Evolutionary conservation across 2,329 filamentous ascomycete genomes (phyloP).

Genomic region (Myriosclerotinia duriaeana): DNA sequence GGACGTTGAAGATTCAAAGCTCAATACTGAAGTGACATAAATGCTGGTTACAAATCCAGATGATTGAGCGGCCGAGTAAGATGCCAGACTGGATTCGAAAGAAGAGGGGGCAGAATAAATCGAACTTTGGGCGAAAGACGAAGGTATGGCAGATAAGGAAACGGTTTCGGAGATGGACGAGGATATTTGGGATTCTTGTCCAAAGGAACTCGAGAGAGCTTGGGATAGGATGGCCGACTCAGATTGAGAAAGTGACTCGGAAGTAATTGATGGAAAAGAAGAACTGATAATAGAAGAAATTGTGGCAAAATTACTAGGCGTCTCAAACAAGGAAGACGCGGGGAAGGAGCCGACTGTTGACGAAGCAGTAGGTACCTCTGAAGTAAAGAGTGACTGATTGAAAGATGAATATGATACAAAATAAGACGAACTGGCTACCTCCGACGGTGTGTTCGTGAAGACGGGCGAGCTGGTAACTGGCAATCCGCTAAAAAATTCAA

Average conservation of each 20-base stretch:
- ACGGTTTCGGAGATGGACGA: not conserved
- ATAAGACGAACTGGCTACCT: conserved; percentile 14
- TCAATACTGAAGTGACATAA: not conserved
- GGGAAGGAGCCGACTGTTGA: not conserved
- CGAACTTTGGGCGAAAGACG: not conserved
- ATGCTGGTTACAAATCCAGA: conserved; percentile 3
- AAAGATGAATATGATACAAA: conserved; percentile 1
- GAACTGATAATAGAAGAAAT: not conserved
- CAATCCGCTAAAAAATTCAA: conserved; percentile 18
- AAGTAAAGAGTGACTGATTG: not conserved
- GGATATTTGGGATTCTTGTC: not conserved
- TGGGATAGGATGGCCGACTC: not conserved
- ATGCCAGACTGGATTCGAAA: conserved; percentile 3
- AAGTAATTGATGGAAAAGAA: not conserved
- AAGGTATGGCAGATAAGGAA: not conserved
- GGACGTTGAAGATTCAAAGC: not conserved
- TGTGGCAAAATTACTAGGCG: not conserved
- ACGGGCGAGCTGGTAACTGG: conserved; percentile 16
- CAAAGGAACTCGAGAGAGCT: not conserved
- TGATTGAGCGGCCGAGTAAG: conserved; percentile 6
- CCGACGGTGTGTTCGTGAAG: conserved; percentile 16
- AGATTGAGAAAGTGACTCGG: not conserved
- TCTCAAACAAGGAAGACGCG: not conserved
- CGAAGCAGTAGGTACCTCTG: not conserved
- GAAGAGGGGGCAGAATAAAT: not conserved